Percentiles rank a stretch among this genome's conserved stretches.
phyloP scores from a whole-genome alignment of 768 basidiomycete genomes.

The Sistotremastrum suecicum region DNA sequence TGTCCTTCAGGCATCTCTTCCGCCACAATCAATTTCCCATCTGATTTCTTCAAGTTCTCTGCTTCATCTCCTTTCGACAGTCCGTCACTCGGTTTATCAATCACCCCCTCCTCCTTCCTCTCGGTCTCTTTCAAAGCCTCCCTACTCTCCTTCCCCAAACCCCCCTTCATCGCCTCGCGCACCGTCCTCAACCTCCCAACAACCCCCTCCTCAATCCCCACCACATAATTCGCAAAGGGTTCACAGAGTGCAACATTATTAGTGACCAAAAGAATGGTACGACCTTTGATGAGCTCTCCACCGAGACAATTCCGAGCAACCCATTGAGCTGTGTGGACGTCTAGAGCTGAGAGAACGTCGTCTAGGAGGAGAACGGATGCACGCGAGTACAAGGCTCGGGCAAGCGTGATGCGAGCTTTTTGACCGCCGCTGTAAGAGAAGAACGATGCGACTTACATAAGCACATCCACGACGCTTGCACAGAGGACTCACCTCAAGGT shows the following conservation, averaged over 20 bases:
- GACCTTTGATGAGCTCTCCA: slow-evolving; percentile 20
- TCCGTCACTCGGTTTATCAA: not conserved
- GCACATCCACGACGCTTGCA: not conserved
- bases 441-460: slow-evolving; percentile 13
- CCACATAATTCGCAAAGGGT: slow-evolving; percentile 67
- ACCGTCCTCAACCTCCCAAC: slow-evolving; percentile 44
- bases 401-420: slow-evolving; percentile 26
- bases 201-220: slow-evolving; percentile 59
- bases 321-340: slow-evolving; percentile 26
- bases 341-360: slow-evolving; percentile 26
- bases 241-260: slow-evolving; percentile 87
- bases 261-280: slow-evolving; percentile 46
- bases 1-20: slow-evolving; percentile 12
- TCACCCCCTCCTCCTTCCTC: no score
- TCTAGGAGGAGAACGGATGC: slow-evolving; percentile 23
- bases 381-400: slow-evolving; percentile 23
- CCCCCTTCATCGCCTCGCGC: slow-evolving; percentile 5
- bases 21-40: slow-evolving; percentile 11
- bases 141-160: slow-evolving; percentile 23
- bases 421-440: slow-evolving; percentile 22
- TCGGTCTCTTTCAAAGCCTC: no score
- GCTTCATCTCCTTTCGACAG: slow-evolving; percentile 4
- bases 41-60: slow-evolving; percentile 1
- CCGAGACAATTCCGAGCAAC: slow-evolving; percentile 25
- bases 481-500: slow-evolving; percentile 12